These are phyloP conservation scores for Panicum virgatum DNA, from an alignment of 202 grass and related monocot species.

Conservation along the genomic window DNA sequence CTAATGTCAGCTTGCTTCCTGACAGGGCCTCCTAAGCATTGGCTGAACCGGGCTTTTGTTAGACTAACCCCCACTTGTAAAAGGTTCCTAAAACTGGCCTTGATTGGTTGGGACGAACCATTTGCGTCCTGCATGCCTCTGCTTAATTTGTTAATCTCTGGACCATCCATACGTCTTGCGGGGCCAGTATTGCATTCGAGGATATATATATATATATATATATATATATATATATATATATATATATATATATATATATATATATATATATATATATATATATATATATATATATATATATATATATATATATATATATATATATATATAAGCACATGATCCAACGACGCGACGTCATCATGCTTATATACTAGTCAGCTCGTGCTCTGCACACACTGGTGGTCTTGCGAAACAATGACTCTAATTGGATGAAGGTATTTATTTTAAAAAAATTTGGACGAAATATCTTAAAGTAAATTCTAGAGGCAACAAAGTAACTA, in stretches of 20 bases:
- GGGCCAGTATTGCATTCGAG: not conserved
- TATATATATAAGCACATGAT: too few species aligned
- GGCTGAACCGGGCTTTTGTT: not conserved
- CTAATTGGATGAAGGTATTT: not conserved
- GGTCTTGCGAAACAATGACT: not conserved
- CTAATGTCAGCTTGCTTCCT: slow-evolving; percentile 26
- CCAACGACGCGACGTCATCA: not conserved
- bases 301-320: too few species aligned
- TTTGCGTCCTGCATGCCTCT: not conserved
- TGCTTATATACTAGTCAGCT: not conserved
- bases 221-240: too few species aligned
- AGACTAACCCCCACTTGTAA: not conserved
- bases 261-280: too few species aligned
- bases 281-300: too few species aligned
- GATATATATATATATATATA: too few species aligned
- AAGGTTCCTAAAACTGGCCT: slow-evolving; percentile 21
- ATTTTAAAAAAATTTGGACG: not conserved
- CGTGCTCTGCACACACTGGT: not conserved
- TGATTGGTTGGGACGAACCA: slow-evolving; percentile 9
- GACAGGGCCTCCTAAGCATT: not conserved
- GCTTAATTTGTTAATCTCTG: slow-evolving; percentile 38
- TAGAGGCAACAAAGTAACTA: too few species aligned
- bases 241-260: too few species aligned
- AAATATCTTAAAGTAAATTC: not conserved
- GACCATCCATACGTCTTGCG: not conserved